Evolutionary conservation across 78 protist species (phyloP).

Genomic region (slime mould (Dictyostelium discoideum)): dicty_2.7 NC_007089.4:2227001-2227500

Average conservation of each 20-base stretch:
- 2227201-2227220: slow-evolving; percentile 82
- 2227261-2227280: slow-evolving; percentile 97
- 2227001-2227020: slow-evolving; percentile 84
- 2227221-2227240: slow-evolving; percentile 90
- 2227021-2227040: slow-evolving; percentile 90
- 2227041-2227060: slow-evolving; percentile 86
- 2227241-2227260: slow-evolving; percentile 90
- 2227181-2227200: slow-evolving; percentile 92
- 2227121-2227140: slow-evolving; percentile 92
- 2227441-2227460: slow-evolving; percentile 95
- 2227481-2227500: slow-evolving; percentile 97
- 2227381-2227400: slow-evolving; percentile 93
- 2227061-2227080: slow-evolving; percentile 80
- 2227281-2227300: slow-evolving; percentile 96
- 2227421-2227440: slow-evolving; percentile 95
- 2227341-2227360: slow-evolving; percentile 80
- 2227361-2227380: slow-evolving; percentile 95
- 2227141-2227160: slow-evolving; percentile 93
- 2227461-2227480: slow-evolving; percentile 93
- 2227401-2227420: slow-evolving; percentile 92
- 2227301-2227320: slow-evolving; percentile 88
- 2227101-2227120: slow-evolving; percentile 89
- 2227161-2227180: slow-evolving; percentile 94
- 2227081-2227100: slow-evolving; percentile 79
- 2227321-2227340: slow-evolving; percentile 86